These are phyloP conservation scores for Skeletonema menzelii DNA, from an alignment of 108 stramenopile genomes.

Conservation along the genomic window DNA sequence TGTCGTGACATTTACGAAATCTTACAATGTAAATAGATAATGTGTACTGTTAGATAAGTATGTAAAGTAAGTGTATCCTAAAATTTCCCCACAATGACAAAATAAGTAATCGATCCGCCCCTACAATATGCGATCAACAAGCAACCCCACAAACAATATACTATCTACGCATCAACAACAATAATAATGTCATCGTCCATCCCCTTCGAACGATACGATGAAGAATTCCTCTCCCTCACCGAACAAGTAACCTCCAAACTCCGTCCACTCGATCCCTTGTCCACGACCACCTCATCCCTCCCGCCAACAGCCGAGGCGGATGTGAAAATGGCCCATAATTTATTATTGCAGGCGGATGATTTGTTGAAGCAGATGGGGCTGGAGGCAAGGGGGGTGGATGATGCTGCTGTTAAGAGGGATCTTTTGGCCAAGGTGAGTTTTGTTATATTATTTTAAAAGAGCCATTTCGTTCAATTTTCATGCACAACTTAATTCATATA, in stretches of 20 bases:
- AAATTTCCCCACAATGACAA: background rate
- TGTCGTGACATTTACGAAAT: no score
- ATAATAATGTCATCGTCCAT: conserved; percentile 16
- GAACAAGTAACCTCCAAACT: conserved; percentile 79
- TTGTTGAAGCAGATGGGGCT: conserved; percentile 91
- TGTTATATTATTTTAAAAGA: background rate
- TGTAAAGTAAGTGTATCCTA: background rate
- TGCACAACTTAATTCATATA: no score
- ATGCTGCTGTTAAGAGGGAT: conserved; percentile 70
- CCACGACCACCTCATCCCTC: background rate
- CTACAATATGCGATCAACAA: no score
- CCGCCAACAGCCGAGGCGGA: conserved; percentile 45
- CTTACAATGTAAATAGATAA: no score
- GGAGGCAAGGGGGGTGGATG: conserved; percentile 83
- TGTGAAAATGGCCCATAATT: conserved; percentile 56
- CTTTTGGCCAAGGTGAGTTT: conserved; percentile 67
- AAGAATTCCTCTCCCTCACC: conserved; percentile 90
- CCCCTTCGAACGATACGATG: conserved; percentile 93
- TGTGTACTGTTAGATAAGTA: no score
- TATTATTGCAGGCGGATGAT: conserved; percentile 89
- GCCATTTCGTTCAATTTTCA: background rate
- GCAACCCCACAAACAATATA: no score
- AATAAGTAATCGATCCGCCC: no score
- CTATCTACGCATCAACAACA: background rate
- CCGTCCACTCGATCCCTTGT: conserved; percentile 46